Evolutionary conservation across 73 alveolate species (phyloP), one percentile per base, ranked within the genome.

Genomic region (Halteria grandinella): DNA sequence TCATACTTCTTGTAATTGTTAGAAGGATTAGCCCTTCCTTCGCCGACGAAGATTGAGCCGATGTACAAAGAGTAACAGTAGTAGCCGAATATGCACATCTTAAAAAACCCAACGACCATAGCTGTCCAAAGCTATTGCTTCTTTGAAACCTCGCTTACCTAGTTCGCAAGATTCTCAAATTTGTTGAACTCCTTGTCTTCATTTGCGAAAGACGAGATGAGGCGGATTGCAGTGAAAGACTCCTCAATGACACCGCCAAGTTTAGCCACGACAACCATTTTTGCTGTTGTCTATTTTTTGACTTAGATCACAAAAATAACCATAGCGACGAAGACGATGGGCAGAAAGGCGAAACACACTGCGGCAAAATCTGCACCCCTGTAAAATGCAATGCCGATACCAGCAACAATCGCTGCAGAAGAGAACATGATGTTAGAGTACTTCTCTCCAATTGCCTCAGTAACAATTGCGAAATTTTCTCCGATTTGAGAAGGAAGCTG

Each of bases 41-140:
- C 31, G 41, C 77, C 39, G 15, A 90, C 49, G 69, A 72, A 69
- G 39, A 79, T 41, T 31, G 84, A 81, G 29, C 90, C 94, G 33
- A 57, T 79, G 59, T 72, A 85, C 44, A 79, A 85, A 28, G 89
- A 83, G 20, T 54, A 59, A 36, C 83, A 51, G 66, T 79, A 85
- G 43, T 71, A 54, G 0, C 82, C 85, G 53, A 54, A 73, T 33
- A 70, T 80, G 3, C 75, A 51, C 36, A 64, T 21, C 17, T 74
- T 79, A 53, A 85, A 85, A 36, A 78, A 20, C 39, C 86, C 83
- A 62, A 71, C 60, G 29, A 85, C 71, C 29, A 64, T 28, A 3
- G 91, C n/a, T n/a, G 83, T 20, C 34, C 28, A 25, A 7, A 33
- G 17, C 53, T 57, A 50, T 5, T 50, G 37, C 17, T 24, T 29